Percentiles rank a stretch among this genome's conserved stretches.
phyloP scores from a whole-genome alignment of 352 stramenopile species.

The Globisporangium barbulae region DNA sequence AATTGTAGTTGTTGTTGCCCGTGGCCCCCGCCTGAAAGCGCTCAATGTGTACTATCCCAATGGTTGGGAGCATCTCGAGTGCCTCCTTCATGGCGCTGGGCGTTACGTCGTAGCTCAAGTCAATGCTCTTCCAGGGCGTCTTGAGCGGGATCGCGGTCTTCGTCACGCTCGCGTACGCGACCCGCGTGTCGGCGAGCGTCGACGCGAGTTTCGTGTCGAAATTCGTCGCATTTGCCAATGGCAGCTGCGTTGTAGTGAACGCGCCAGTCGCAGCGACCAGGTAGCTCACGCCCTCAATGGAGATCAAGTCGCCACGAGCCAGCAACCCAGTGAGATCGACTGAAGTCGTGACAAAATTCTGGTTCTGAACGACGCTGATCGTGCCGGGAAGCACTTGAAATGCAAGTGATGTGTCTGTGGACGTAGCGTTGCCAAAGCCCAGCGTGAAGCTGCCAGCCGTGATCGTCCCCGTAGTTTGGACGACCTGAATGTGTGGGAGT shows the following conservation, averaged over 20 bases:
- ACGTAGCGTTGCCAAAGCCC: constrained; percentile 39
- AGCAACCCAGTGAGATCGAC: constrained; percentile 87
- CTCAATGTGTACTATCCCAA: constrained; percentile 89
- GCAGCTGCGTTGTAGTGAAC: constrained; percentile 74
- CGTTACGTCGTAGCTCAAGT: constrained; percentile 52
- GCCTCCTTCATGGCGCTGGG: constrained; percentile 63
- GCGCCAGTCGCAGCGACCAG: constrained; percentile 61
- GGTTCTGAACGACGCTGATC: constrained; percentile 46
- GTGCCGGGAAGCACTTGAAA: constrained; percentile 48
- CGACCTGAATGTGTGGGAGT: constrained; percentile 39
- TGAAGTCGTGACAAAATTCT: constrained; percentile 74
- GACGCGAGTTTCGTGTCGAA: constrained; percentile 19
- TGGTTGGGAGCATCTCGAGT: constrained; percentile 85
- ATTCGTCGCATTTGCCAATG: constrained; percentile 38
- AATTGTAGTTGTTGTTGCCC: constrained; percentile 75
- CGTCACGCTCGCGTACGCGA: constrained; percentile 49
- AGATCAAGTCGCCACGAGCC: constrained; percentile 74
- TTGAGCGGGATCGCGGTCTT: constrained; percentile 31
- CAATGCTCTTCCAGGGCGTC: constrained; percentile 59
- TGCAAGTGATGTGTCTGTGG: neutral
- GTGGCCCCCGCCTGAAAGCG: constrained; percentile 50
- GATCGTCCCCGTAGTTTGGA: constrained; percentile 51
- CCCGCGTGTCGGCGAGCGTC: constrained; percentile 24
- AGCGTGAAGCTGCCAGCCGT: constrained; percentile 60
- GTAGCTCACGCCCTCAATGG: constrained; percentile 72